A percentile compares a stretch with the other conserved stretches of the same genome.
phyloP scores from a whole-genome alignment of 2,329 filamentous ascomycete genomes.

The Coleophoma cylindrospora region DNA sequence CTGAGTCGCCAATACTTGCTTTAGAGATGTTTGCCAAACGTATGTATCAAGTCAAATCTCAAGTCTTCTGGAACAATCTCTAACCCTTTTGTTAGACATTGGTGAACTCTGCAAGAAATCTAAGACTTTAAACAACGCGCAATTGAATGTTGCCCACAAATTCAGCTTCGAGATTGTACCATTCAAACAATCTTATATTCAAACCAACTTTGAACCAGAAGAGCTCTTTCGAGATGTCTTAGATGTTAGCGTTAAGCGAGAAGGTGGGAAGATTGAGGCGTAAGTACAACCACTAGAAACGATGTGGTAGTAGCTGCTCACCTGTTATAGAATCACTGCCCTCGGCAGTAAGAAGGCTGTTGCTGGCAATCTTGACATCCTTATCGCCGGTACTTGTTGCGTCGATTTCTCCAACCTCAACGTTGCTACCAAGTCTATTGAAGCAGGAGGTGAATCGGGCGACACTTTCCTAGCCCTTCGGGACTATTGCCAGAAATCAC shows the following conservation, averaged over 20 bases:
- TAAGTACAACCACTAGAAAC: conserved; percentile 29
- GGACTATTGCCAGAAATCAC: conserved; percentile 45
- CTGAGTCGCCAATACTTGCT: conserved; percentile 67
- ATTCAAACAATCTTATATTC: conserved; percentile 61
- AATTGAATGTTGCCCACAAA: too few species aligned
- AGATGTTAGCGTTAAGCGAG: conserved; percentile 41
- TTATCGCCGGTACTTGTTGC: conserved; percentile 71
- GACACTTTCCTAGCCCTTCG: conserved; percentile 61
- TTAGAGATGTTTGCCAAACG: conserved; percentile 43
- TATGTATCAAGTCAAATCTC: too few species aligned
- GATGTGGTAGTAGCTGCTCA: background rate
- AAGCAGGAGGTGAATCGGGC: conserved; percentile 56
- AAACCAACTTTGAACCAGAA: conserved; percentile 48
- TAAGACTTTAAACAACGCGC: too few species aligned
- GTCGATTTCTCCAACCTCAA: conserved; percentile 71
- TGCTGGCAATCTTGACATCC: conserved; percentile 53
- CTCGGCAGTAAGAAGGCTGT: conserved; percentile 56
- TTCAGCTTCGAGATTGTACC: conserved; percentile 61
- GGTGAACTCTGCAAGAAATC: too few species aligned
- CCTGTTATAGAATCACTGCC: conserved; percentile 51
- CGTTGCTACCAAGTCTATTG: conserved; percentile 42
- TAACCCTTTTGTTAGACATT: too few species aligned
- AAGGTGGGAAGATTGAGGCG: conserved; percentile 28
- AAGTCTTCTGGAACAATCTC: too few species aligned
- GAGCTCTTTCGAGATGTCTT: conserved; percentile 54